phyloP scores from a whole-genome alignment of 2,329 filamentous ascomycete genomes.

The Hansfordia pulvinata region DNA sequence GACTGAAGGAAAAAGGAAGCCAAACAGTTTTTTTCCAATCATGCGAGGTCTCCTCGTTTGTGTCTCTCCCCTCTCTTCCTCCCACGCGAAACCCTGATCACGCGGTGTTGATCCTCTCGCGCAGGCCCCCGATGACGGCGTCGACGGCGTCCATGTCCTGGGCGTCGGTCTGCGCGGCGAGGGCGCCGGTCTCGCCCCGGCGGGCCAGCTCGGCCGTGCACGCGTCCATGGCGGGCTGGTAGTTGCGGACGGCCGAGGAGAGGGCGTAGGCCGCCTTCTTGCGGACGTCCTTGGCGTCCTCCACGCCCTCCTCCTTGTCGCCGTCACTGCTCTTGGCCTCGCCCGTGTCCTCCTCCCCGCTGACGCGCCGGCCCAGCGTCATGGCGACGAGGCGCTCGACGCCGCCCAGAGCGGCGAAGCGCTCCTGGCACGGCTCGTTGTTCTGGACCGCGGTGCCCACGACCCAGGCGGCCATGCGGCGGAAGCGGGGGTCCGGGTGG shows the following conservation, averaged over 20 bases:
- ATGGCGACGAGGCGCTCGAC: constrained; percentile 57
- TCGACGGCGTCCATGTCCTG: constrained; percentile 81
- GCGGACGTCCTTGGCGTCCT: constrained; percentile 42
- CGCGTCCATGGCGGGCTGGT: constrained; percentile 66
- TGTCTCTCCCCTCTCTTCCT: too few relatives aligned
- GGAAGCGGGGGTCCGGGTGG: constrained; percentile 55
- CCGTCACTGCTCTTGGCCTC: constrained; percentile 4
- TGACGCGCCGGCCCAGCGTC: constrained; percentile 20
- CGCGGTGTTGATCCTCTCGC: too few relatives aligned
- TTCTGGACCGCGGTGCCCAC: constrained; percentile 93
- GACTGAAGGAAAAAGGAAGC: too few relatives aligned
- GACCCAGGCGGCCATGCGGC: constrained; percentile 87
- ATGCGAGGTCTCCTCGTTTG: too few relatives aligned
- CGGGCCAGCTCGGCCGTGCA: constrained; percentile 48
- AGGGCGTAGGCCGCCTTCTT: constrained; percentile 85
- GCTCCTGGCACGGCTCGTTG: constrained; percentile 75
- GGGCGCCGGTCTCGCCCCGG: constrained; percentile 37
- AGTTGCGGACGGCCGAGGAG: constrained; percentile 77
- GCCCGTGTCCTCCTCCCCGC: constrained; percentile 2
- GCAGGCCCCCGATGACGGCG: constrained; percentile 54
- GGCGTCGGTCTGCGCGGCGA: constrained; percentile 56
- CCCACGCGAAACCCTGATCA: too few relatives aligned
- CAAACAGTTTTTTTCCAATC: too few relatives aligned
- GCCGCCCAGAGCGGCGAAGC: constrained; percentile 46
- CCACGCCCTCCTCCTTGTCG: constrained; percentile 4